These are phyloP conservation scores for Nakataea oryzae DNA, from an alignment of 2,329 filamentous ascomycete species.

Conservation along the genomic window DNA sequence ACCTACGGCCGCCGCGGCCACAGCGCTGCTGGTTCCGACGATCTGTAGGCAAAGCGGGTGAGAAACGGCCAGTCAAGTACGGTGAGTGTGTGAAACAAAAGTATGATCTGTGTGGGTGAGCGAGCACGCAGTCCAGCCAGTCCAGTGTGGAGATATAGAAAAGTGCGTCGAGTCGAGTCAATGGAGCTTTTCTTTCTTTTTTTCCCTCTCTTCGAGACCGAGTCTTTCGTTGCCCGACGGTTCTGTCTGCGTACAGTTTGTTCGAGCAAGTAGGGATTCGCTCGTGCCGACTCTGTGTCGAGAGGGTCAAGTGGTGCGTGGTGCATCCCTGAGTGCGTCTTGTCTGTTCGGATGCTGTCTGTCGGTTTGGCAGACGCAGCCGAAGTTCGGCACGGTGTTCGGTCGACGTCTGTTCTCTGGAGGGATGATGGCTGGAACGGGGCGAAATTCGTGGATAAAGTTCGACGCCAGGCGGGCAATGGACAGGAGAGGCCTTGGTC, in stretches of 20 bases:
- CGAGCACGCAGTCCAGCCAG: background rate
- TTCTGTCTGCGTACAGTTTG: background rate
- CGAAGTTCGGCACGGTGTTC: background rate
- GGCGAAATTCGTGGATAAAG: background rate
- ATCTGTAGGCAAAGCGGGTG: constrained; percentile 28
- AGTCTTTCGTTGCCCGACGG: no score
- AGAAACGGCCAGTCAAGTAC: background rate
- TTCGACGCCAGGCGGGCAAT: background rate
- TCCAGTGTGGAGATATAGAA: background rate
- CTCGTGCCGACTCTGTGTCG: background rate
- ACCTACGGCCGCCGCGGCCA: constrained; percentile 48
- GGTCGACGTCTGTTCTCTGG: background rate
- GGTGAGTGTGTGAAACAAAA: background rate
- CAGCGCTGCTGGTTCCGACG: constrained; percentile 50
- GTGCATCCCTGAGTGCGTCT: background rate
- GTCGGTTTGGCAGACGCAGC: background rate
- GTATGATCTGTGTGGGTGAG: background rate
- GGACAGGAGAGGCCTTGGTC: background rate
- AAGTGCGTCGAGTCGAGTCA: background rate
- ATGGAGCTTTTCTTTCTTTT: no score
- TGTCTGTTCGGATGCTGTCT: background rate
- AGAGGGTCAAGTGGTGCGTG: background rate
- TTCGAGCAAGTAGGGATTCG: background rate
- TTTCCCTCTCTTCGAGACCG: no score
- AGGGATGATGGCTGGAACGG: background rate